A percentile compares a stretch with the other conserved stretches of the same genome.
phyloP scores from a whole-genome alignment of 139 green algal genomes.

The Chlorella sp. region DNA sequence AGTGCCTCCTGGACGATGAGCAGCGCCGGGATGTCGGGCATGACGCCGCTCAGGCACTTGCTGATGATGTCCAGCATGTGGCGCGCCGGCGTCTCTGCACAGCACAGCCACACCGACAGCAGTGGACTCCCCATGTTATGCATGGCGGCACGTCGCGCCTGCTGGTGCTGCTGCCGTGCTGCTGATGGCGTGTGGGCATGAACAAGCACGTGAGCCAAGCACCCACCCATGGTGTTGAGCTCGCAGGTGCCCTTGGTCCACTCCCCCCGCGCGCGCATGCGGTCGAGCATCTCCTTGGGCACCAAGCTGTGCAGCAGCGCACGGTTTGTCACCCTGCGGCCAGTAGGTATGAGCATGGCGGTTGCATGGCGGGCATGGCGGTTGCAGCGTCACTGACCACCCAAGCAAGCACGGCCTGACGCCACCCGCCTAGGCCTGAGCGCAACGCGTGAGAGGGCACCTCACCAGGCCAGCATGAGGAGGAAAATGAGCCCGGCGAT shows the following conservation, averaged over 20 bases:
- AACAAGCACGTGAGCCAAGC: background rate
- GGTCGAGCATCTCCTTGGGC: background rate
- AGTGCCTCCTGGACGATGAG: background rate
- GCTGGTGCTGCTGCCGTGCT: background rate
- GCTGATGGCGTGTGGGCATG: background rate
- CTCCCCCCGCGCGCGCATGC: background rate
- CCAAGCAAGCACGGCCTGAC: background rate
- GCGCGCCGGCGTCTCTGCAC: background rate
- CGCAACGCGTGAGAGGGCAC: background rate
- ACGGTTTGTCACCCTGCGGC: background rate
- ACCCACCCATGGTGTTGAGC: background rate
- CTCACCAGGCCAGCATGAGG: background rate
- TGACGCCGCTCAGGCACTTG: background rate
- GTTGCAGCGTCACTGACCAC: background rate
- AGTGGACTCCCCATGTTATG: background rate
- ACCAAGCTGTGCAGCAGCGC: background rate
- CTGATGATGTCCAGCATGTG: background rate
- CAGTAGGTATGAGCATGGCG: background rate
- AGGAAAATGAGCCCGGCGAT: background rate
- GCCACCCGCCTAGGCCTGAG: background rate
- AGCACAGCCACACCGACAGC: background rate
- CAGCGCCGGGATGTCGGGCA: background rate
- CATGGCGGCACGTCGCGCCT: background rate
- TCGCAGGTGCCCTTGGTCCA: background rate
- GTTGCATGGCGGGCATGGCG: background rate